Percentiles rank a stretch among this genome's conserved stretches.
Conservation (phyloP, 257 asterid species). For the Paraleonurus japonicus region DNA sequence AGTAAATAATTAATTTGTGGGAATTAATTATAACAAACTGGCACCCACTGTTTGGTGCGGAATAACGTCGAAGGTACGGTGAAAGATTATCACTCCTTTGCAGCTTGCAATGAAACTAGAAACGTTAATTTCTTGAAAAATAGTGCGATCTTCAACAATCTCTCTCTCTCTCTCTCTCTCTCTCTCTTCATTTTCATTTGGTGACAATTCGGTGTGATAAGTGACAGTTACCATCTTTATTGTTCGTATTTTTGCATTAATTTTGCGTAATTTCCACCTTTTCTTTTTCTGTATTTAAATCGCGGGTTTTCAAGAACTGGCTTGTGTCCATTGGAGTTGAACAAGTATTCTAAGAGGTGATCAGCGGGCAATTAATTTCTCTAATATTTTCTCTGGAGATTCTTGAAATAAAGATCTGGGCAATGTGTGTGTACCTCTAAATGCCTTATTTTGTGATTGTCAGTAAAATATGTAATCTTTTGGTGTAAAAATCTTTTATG, state of each 20-base stretch:
- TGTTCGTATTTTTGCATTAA: background rate
- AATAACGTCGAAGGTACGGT: constrained; percentile 22
- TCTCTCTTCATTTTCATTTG: background rate
- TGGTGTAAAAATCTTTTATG: background rate
- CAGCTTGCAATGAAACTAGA: background rate
- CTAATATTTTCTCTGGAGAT: background rate
- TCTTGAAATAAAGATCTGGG: background rate
- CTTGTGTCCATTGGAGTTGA: background rate
- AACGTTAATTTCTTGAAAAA: background rate
- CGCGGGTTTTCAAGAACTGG: background rate
- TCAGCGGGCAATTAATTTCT: background rate
- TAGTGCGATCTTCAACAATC: background rate
- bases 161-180: background rate
- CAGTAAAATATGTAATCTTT: background rate
- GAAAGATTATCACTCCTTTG: constrained; percentile 8
- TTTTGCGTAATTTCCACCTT: background rate
- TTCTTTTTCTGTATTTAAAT: background rate
- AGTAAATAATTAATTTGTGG: background rate
- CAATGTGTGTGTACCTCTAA: background rate
- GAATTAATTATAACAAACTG: background rate
- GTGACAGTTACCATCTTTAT: background rate
- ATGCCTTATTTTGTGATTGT: background rate
- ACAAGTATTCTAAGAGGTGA: constrained; percentile 18
- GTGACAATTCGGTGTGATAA: background rate
- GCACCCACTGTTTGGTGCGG: background rate